phyloP scores from a whole-genome alignment of 768 basidiomycete genomes.

The Royoungia palumana region DNA sequence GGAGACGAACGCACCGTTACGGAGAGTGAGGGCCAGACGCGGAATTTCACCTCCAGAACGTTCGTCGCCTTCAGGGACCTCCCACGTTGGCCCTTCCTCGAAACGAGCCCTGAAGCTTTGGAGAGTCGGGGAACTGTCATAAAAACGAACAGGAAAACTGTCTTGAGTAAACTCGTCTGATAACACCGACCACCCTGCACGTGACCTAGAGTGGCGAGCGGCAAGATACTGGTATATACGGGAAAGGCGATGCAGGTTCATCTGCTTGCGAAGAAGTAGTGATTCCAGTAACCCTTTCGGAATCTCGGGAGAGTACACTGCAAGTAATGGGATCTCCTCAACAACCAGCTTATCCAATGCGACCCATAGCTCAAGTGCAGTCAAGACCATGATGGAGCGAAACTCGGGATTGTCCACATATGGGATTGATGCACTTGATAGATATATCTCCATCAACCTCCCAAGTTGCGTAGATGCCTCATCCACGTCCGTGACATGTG shows the following conservation, averaged over 20 bases:
- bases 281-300: constrained; percentile 13
- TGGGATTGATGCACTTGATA: constrained; percentile 17
- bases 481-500: not conserved
- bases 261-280: constrained; percentile 24
- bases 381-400: constrained; percentile 39
- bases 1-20: no score
- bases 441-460: constrained; percentile 24
- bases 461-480: constrained; percentile 5
- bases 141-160: no score
- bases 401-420: not conserved
- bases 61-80: no score
- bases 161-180: no score
- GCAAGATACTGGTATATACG: no score
- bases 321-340: not conserved
- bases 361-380: constrained; percentile 32
- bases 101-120: not conserved
- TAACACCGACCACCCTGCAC: no score
- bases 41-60: no score
- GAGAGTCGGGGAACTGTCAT: no score
- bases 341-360: constrained; percentile 29
- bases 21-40: no score
- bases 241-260: no score
- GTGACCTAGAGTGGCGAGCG: no score
- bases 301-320: constrained; percentile 31
- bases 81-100: constrained; percentile 12